Evolutionary conservation across 2,329 filamentous ascomycete species (phyloP), one percentile per base, ranked within the genome.

Genomic region (Erysiphe pulchra): DNA sequence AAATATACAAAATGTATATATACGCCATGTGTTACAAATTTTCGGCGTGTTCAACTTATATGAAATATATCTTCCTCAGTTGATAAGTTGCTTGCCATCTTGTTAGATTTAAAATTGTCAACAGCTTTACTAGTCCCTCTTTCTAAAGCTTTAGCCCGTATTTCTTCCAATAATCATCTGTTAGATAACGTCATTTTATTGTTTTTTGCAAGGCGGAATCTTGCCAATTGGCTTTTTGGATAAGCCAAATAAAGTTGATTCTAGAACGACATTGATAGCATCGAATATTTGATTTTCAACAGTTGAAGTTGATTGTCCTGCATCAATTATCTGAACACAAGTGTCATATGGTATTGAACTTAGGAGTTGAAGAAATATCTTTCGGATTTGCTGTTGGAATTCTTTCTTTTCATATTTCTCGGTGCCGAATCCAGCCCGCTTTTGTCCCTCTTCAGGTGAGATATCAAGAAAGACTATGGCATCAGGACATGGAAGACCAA

Each of bases 321-420:
- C 72, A 55, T 73, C 66, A 10, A 72, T 61, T 4, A 74, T 66
- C 37, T 65, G 61, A 39, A 73, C 60, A 48, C 72, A 68, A 59
- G 30, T 42, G 70, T 65, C 53, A 66, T 65, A 54, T 68, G 65
- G 57, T 70, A 65, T 47, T 1, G 50, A 47, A 10, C 47, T 24
- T n/a, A 63, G 65, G 48, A 77, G 54, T 0, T 63, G 67, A 63
- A 67, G 69, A 59, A 92, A 94, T 44, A 92, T 59, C 50, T 76
- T 70, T 17, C 82, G 65, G 13, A 95, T 90, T 10, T 75, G 70
- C 49, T 69, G 66, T 63, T 98, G 90, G 73, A 93, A 81, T 56
- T 77, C 75, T 48, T 70, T 71, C 58, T 75, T 79, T 64, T 98
- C 90, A 57, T 95, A 98, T 50, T 82, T 69, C 66, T 98, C 90